These are phyloP conservation scores for Coccomyxa subellipsoidea DNA, from an alignment of 163 green algal genomes.

Conservation along the genomic window DNA sequence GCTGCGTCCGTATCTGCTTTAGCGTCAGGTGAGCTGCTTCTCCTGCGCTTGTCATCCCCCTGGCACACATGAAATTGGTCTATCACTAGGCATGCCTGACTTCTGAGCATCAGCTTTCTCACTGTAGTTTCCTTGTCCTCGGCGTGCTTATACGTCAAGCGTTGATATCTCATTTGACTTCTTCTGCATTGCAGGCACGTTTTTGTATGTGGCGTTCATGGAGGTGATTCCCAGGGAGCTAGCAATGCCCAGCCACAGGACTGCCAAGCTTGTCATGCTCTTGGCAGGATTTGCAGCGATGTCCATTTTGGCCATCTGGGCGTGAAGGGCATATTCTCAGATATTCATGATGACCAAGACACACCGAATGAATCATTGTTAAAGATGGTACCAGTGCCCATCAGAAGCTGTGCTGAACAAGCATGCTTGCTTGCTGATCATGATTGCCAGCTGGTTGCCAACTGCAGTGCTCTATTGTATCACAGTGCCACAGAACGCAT, in stretches of 20 bases:
- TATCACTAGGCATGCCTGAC: too few relatives aligned
- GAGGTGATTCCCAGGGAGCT: constrained; percentile 85
- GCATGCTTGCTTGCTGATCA: too few relatives aligned
- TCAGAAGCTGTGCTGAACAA: too few relatives aligned
- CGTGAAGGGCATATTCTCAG: constrained; percentile 26
- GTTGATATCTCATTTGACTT: neutral
- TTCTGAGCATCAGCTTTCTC: neutral
- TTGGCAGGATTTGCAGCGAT: constrained; percentile 69
- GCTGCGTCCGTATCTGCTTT: constrained; percentile 63
- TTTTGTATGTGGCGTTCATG: constrained; percentile 85
- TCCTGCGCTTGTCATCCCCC: neutral
- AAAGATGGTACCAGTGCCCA: neutral
- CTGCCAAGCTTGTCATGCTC: constrained; percentile 62
- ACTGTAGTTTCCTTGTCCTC: neutral
- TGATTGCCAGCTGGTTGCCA: too few relatives aligned
- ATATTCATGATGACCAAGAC: neutral
- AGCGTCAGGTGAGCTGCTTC: constrained; percentile 42
- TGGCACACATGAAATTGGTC: too few relatives aligned
- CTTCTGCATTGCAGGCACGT: constrained; percentile 57
- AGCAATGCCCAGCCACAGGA: constrained; percentile 31
- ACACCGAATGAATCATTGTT: neutral
- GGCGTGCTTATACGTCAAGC: neutral
- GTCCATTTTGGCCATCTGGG: constrained; percentile 78
- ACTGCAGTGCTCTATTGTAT: too few relatives aligned
- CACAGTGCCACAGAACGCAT: too few relatives aligned